Percentiles rank a stretch among this genome's conserved stretches.
phyloP scores from a whole-genome alignment of 1,139 yeast genomes.

The Blastobotrys capitulatus region DNA sequence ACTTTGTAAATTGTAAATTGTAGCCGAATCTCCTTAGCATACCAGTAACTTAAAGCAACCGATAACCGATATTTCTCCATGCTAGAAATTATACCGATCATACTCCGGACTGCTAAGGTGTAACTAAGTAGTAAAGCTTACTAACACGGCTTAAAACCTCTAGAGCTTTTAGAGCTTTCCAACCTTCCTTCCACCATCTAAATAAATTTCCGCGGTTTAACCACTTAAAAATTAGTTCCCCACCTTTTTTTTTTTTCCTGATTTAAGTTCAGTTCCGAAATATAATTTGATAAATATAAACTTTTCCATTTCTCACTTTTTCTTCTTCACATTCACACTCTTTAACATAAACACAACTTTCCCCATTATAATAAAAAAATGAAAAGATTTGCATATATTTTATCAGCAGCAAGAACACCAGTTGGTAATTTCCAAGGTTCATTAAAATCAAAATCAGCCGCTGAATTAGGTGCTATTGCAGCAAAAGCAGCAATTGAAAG shows the following conservation, averaged over 20 bases:
- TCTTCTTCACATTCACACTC: not conserved
- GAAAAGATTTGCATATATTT: slow-evolving; percentile 38
- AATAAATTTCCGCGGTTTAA: no score
- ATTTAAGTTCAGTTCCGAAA: no score
- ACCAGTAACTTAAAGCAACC: no score
- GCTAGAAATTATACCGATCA: no score
- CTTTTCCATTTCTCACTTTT: not conserved
- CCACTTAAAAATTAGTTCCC: not conserved
- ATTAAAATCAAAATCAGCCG: slow-evolving; percentile 45
- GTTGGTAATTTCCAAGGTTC: slow-evolving; percentile 55
- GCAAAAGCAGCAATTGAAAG: slow-evolving; percentile 51
- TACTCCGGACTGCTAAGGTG: no score
- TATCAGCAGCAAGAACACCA: slow-evolving; percentile 54
- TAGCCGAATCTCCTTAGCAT: no score
- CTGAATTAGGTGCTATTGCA: slow-evolving; percentile 53
- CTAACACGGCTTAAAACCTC: no score
- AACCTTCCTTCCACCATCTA: no score
- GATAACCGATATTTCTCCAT: no score
- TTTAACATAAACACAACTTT: not conserved
- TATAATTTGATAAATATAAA: not conserved
- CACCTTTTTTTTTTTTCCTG: not conserved
- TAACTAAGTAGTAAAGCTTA: no score
- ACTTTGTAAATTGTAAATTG: no score
- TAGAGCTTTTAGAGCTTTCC: no score
- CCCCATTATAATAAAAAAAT: not conserved